Conservation (phyloP, 306 rosid species). For the Morella rubra region DNA sequence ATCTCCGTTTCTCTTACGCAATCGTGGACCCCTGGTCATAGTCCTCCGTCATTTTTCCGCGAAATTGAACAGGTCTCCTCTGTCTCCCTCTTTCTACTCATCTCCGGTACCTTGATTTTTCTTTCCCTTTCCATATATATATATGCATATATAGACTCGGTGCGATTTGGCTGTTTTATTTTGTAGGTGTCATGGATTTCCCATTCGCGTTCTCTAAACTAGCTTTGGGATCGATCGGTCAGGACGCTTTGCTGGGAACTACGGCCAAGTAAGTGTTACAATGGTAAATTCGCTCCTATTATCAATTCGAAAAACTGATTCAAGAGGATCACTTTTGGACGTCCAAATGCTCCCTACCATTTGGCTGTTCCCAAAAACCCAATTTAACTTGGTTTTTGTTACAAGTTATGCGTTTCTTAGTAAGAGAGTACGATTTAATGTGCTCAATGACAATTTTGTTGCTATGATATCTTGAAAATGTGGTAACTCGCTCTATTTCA, state of each 20-base stretch:
- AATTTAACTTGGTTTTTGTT: not conserved
- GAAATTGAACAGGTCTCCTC: not conserved
- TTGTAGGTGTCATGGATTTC: constrained; percentile 48
- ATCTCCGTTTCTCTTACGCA: not conserved
- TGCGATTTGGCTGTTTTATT: not conserved
- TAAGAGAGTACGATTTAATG: too few relatives aligned
- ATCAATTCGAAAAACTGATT: not conserved
- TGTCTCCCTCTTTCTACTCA: not conserved
- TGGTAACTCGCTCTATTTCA: not conserved
- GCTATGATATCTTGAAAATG: not conserved
- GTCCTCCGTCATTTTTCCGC: not conserved
- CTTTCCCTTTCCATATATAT: not conserved
- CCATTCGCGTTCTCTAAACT: constrained; percentile 52
- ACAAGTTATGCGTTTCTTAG: not conserved
- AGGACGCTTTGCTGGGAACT: constrained; percentile 23
- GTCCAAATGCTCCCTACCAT: not conserved
- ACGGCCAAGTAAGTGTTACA: constrained; percentile 41
- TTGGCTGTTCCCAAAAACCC: too few relatives aligned
- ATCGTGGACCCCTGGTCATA: not conserved
- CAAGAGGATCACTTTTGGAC: not conserved
- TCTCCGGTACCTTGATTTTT: not conserved
- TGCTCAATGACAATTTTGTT: not conserved
- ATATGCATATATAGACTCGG: not conserved
- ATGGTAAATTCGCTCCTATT: constrained; percentile 1
- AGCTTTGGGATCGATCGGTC: constrained; percentile 40